phyloP scores from a whole-genome alignment of 169 alveolate genomes.

The Eimeria nieschulzi region DNA sequence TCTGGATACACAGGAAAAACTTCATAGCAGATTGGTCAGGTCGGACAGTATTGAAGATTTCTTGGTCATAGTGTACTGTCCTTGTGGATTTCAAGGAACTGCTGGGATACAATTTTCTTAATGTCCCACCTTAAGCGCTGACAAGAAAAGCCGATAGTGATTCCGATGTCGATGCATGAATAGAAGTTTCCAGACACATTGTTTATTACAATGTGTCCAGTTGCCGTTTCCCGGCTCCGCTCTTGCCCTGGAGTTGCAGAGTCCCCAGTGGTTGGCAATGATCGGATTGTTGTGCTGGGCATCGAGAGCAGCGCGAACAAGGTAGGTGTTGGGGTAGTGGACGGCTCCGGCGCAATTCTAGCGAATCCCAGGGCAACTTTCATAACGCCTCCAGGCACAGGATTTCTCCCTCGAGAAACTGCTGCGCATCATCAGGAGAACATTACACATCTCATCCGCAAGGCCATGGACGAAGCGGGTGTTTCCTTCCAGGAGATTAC shows the following conservation, averaged over 20 bases:
- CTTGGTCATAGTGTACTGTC: too few species aligned
- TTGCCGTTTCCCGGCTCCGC: not conserved
- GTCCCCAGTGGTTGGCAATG: not conserved
- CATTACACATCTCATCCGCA: conserved; percentile 88
- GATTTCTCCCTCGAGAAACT: conserved; percentile 98
- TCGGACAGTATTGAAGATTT: too few species aligned
- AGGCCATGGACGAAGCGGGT: conserved; percentile 91
- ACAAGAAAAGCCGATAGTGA: too few species aligned
- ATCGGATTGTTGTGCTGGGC: conserved; percentile 87
- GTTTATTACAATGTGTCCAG: not conserved
- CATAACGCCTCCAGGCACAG: conserved; percentile 98
- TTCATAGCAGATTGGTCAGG: too few species aligned
- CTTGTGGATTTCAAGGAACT: too few species aligned
- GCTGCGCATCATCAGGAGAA: conserved; percentile 96
- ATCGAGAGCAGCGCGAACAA: conserved; percentile 99
- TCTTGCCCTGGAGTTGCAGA: not conserved
- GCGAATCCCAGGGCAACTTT: conserved; percentile 96
- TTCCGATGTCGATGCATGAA: too few species aligned
- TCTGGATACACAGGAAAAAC: too few species aligned
- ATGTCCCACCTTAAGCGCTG: too few species aligned
- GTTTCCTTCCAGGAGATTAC: conserved; percentile 86
- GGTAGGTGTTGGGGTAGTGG: conserved; percentile 97
- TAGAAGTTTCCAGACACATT: too few species aligned
- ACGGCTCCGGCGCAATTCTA: conserved; percentile 92
- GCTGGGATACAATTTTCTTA: too few species aligned